Evolutionary conservation across 208 protist species (phyloP), one percentile per base, ranked within the genome.

Genomic region (Leishmania tarentolae): DNA sequence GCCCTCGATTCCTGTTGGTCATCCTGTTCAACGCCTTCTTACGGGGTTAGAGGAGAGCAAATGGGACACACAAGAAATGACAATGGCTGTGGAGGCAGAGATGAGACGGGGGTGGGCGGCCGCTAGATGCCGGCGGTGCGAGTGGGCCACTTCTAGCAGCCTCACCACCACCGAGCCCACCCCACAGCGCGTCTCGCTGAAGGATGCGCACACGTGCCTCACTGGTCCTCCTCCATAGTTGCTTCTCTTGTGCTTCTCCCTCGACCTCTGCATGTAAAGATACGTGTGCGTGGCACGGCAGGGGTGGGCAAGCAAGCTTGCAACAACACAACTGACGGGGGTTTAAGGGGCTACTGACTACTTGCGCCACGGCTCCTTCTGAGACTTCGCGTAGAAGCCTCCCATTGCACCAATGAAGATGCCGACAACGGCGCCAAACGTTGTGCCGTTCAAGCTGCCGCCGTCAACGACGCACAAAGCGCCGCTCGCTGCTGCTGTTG

Each of bases 341-440:
- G 31, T 31, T 31, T 53, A 50, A 21, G 72, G 47, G 15, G 17
- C 50, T 3, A 50, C 74, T 9, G 37, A 15, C 86, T 87, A 97
- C 88, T 97, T 96, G 3, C 93, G 83, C 95, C 95, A 98, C 56
- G 95, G 95, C 87, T 98, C 93, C 71, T 92, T 94, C 80, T 90
- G 86, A 9, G 93, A 94, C 84, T 98, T 98, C 44, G 91, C 91
- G 89, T 97, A 97, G 86, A 87, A 96, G 47, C 95, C 91, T 19
- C 95, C 95, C 79, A 97, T 93, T 21, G 83, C 93, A 11, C 93
- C 95, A 72, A 96, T 83, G 50, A 98, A 91, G 40, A 96, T 83
- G 35, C 95, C 95, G 21, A 92, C 66, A 52, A 98, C 86, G 0
- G 92, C 92, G n/a, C 95, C 95, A 69, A 98, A 93, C 4, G 91